These are phyloP conservation scores for Kwoniella dejecticola DNA, from an alignment of 768 basidiomycete genomes.

Conservation along the genomic window DNA sequence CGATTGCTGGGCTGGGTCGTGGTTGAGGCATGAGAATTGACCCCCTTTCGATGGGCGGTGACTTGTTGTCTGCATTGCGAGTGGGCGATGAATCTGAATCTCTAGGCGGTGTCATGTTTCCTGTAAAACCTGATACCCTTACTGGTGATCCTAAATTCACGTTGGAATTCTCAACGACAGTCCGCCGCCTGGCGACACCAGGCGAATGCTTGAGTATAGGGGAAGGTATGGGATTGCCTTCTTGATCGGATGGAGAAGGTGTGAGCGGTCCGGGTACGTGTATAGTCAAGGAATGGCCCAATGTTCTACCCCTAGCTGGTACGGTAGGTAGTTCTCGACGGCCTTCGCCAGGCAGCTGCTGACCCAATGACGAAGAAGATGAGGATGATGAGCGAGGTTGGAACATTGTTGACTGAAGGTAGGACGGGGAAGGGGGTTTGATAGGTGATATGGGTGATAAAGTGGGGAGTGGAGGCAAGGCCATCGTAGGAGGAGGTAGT, in stretches of 20 bases:
- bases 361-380: constrained; percentile 13
- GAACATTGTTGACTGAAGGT: constrained; percentile 9
- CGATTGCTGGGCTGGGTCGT: constrained; percentile 20
- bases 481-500: constrained; percentile 31
- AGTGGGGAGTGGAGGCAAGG: constrained; percentile 32
- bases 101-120: constrained; percentile 13
- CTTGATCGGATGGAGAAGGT: constrained; percentile 8
- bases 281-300: constrained; percentile 36
- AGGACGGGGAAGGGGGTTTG: constrained; percentile 8
- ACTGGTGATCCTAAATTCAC: constrained; percentile 19
- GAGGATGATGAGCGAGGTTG: constrained; percentile 15
- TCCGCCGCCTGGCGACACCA: constrained; percentile 33
- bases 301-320: constrained; percentile 3
- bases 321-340: constrained; percentile 18
- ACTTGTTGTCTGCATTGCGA: background rate
- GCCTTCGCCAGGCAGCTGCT: constrained; percentile 2
- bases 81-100: constrained; percentile 5
- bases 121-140: constrained; percentile 4
- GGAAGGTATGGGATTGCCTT: constrained; percentile 14
- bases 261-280: constrained; percentile 26
- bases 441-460: constrained; percentile 39
- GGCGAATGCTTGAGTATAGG: constrained; percentile 32
- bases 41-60: constrained; percentile 17
- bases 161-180: constrained; percentile 26
- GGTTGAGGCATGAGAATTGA: constrained; percentile 28